Base-by-base conservation (phyloP, 345 rosid species). In the Bruguiera sexangula region DNA sequence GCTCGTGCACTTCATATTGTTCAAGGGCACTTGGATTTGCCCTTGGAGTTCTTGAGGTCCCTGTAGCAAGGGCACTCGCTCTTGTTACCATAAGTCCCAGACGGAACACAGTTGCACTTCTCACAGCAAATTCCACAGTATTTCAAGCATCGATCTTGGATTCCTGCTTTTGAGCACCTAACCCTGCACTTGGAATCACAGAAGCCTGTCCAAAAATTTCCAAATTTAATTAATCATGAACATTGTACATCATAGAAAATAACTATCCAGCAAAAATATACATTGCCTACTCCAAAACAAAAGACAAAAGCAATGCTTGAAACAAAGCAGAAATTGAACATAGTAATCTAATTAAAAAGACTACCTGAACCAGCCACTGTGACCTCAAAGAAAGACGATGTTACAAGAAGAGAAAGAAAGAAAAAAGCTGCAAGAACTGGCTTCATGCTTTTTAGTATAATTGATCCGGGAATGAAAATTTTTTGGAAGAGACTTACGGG, bases 71-170 rank as follows among this genome's bases (percentile, higher is more conserved):
- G 92, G 55, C 98, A 92, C 71, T 90, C 89, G 50, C 88, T 50
- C 85, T 87, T 92, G 85, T 90, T 55, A 39, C 98, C 98, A 3
- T 69, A 90, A 43, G 96, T 89, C 57, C 98, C 95, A 1, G 94
- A 84, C 6, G 98, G 98, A 46, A 90, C 98, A 65, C 98, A 92
- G 1, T 79, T 11, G 78, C 98, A 92, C 58, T 85, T 84, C 58
- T 68, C 76, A 19, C 98, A 92, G 82, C 98, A 92, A 27, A 90
- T 88, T 31, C 85, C 88, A 64, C 98, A 92, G 74, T 88, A 92
- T 69, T 85, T 78, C 67, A 88, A 64, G 80, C 98, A 92, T 64
- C 86, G 62, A n/a, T 86, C 89, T 62, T 75, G 61, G 56, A 53
- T 13, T 31, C 98, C 87, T 8, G 96, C 92, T 80, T 81, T 81